Evolutionary conservation across 2,329 filamentous ascomycete genomes (phyloP), one percentile per base, ranked within the genome.

Genomic region (Colletotrichum limetticola): DNA sequence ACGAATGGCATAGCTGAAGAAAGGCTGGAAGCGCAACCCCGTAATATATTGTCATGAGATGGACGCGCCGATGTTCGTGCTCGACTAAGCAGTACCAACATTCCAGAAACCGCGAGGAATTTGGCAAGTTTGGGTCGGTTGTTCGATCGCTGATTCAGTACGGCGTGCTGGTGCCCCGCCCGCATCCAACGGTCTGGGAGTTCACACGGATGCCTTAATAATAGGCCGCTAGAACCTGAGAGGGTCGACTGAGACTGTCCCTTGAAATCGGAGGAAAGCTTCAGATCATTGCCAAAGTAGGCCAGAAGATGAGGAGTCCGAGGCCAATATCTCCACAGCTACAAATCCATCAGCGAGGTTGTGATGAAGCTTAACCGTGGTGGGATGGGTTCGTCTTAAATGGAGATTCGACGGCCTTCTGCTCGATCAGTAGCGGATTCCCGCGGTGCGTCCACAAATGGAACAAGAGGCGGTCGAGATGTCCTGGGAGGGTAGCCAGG

Each of bases 331-430:
- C 35, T 42, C 32, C 60, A 60, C 37, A 30, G 19, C 32, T 59
- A 30, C 49, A 63, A 24, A 53, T 22, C 52, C 68, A 68, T 35
- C 32, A 46, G 57, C 35, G 49, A 68, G 56, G 68, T 68, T 71
- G 49, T 67, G 46, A 57, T 49, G 57, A 62, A 68, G 68, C 49
- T 52, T 66, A 70, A 57, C n/a, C 42, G 35, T 53, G 66, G 57
- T 63, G 52, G 59, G 66, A 72, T 46, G 42, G 42, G 66, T 69
- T 72, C 53, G 59, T 64, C 69, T 72, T 53, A 46, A 32, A 55
- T 49, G 42, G 42, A 49, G 42, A 49, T n/a, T 22, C 19, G 42
- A 22, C 42, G 19, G 42, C 8, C 26, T 28, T 24, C 30, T 66
- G 63, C 63, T 66, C 24, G 63, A 58, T 58, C 35, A 28, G 53